Percentiles rank a stretch among this genome's conserved stretches.
These are phyloP conservation scores for Akebia trifoliata DNA, from an alignment of 164 flowering plant genomes.

Conservation along the genomic window DNA sequence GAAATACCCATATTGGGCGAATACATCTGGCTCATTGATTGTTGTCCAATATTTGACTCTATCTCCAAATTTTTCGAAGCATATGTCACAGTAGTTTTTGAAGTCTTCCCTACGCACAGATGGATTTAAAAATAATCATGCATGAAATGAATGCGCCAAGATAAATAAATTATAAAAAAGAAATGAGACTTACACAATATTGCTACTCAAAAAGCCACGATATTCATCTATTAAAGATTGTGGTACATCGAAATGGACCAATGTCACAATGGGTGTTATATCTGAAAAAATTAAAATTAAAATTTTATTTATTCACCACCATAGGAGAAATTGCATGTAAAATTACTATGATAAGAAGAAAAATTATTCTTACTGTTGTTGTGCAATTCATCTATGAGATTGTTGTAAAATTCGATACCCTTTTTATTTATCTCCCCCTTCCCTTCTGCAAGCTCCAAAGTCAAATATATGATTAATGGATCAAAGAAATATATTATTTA, in stretches of 20 bases:
- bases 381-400: conserved; percentile 25
- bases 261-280: conserved; percentile 26
- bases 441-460: conserved; percentile 21
- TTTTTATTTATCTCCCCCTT: conserved; percentile 22
- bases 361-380: conserved; percentile 16
- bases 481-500: too few relatives aligned
- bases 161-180: not conserved
- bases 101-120: conserved; percentile 32
- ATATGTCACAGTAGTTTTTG: conserved; percentile 20
- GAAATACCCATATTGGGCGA: too few relatives aligned
- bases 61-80: conserved; percentile 31
- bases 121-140: too few relatives aligned
- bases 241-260: conserved; percentile 35
- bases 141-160: not conserved
- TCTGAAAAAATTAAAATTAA: conserved; percentile 18
- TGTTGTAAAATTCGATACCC: conserved; percentile 34
- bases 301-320: too few relatives aligned
- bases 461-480: not conserved
- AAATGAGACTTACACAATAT: conserved; percentile 20
- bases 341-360: not conserved
- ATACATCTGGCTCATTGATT: too few relatives aligned
- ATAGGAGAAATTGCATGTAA: not conserved
- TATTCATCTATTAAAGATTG: conserved; percentile 21
- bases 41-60: conserved; percentile 14
- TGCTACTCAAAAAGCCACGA: conserved; percentile 26